Conservation (phyloP, 805 yeast species). For the Candida andamanensis region DNA sequence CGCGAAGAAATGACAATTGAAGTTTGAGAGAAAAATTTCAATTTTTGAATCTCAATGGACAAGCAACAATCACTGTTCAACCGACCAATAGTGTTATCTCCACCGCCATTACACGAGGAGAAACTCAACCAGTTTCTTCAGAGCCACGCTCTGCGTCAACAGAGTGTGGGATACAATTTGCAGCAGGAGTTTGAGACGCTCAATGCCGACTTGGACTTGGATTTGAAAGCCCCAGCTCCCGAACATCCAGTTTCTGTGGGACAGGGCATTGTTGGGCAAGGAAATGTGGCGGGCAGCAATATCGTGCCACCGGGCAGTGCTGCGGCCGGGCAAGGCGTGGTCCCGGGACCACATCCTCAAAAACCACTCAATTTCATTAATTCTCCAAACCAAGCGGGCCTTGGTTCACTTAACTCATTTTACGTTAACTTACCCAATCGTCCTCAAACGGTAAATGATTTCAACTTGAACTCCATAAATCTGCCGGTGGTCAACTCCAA, state of each 20-base stretch:
- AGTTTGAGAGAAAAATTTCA: too few species aligned
- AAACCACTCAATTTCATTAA: too few species aligned
- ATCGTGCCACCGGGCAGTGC: background rate
- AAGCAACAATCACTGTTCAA: conserved; percentile 16
- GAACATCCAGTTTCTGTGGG: conserved; percentile 1
- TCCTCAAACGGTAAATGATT: conserved; percentile 42
- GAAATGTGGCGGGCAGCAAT: conserved; percentile 1
- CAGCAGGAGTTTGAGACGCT: conserved; percentile 46
- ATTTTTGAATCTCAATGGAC: conserved; percentile 4
- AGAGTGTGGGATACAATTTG: conserved; percentile 41
- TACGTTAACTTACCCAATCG: conserved; percentile 30
- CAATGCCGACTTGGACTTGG: conserved; percentile 42
- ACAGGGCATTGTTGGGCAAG: too few species aligned
- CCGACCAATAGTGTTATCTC: conserved; percentile 40
- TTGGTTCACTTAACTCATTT: conserved; percentile 23
- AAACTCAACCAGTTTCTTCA: conserved; percentile 4
- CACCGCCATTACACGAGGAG: conserved; percentile 34
- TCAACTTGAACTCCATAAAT: conserved; percentile 13
- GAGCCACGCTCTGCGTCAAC: conserved; percentile 27
- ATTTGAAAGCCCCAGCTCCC: conserved; percentile 20
- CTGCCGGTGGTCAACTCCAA: conserved; percentile 2
- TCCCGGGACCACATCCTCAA: conserved; percentile 12
- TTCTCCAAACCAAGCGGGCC: conserved; percentile 18
- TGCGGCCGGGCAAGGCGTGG: conserved; percentile 3
- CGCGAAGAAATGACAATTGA: too few species aligned